Evolutionary conservation across 495 filamentous ascomycete species (phyloP), one percentile per base, ranked within the genome.

Genomic region (Penicillium argentinense): DNA sequence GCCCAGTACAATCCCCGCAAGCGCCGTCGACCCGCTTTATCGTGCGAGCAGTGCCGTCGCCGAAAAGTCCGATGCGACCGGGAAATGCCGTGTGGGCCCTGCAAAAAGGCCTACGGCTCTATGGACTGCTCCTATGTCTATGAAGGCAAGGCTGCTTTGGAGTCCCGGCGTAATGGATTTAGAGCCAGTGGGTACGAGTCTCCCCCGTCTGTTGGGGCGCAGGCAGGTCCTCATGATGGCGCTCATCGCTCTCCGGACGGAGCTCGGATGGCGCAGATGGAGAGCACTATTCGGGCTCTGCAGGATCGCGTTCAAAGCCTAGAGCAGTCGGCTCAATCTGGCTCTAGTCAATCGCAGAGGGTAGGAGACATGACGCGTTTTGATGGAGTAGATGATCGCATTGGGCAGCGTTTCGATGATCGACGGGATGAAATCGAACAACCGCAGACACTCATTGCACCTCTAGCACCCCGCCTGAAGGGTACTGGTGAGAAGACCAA

Each of bases 61-160:
- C 66, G 66, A 33, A 78, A 78, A 51, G 58, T 75, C 21, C 68
- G 69, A 40, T 78, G 73, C 50, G 74, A 76, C 49, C 63, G 67
- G 14, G 49, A 50, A 13, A 39, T 52, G 26, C 74, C 73, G 5
- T 78, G 74, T 45, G 53, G 56, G 24, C 56, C 67, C 24, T 73
- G 67, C 39, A 50, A 39, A 26, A 71, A 67, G 34, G 51, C 62
- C 11, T 62, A 63, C 18, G 52, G 42, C 26, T 52, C 60, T 6
- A 39, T 56, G 32, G 23, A 42, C 24, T 68, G 63, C 24, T 53
- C 53, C 18, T 62, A 62, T 29, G 53, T 53, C 8, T 23, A 56
- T 32, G 53, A 57, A 38, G 56, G 52, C 1, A 58, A 53, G 43
- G 49, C 40, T 14, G 45, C 40, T 7, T n/a, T 54, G n/a, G 33